Percentiles rank a stretch among this genome's conserved stretches.
Conservation (phyloP, 148 eudicot genomes). For the Nepenthes mirabilis region DNA sequence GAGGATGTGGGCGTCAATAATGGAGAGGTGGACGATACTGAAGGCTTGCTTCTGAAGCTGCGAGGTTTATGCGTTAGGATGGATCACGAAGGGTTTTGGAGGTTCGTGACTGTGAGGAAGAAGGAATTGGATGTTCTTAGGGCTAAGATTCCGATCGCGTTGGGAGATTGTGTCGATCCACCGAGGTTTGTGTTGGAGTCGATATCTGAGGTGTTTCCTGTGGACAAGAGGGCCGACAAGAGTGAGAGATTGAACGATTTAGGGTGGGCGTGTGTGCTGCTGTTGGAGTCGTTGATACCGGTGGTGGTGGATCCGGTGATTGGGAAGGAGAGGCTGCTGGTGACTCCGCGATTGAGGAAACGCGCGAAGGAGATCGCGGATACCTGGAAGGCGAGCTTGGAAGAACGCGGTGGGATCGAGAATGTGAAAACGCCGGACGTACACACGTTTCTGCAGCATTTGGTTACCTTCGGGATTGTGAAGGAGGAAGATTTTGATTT, state of each 20-base stretch:
- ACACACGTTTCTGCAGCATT: slow-evolving; percentile 86
- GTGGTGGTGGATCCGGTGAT: slow-evolving; percentile 68
- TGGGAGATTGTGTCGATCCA: slow-evolving; percentile 66
- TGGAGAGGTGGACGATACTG: slow-evolving; percentile 48
- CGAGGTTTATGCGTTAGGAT: slow-evolving; percentile 42
- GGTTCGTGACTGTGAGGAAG: slow-evolving; percentile 49
- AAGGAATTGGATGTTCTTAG: slow-evolving; percentile 66
- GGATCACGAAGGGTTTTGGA: slow-evolving; percentile 67
- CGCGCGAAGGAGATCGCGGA: slow-evolving; percentile 78
- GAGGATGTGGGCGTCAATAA: not conserved
- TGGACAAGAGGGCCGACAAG: slow-evolving; percentile 47
- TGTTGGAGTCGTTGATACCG: slow-evolving; percentile 69
- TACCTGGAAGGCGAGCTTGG: slow-evolving; percentile 86
- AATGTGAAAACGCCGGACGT: slow-evolving; percentile 93
- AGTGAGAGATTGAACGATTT: slow-evolving; percentile 51
- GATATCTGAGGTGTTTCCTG: slow-evolving; percentile 90
- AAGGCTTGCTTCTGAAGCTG: slow-evolving; percentile 41
- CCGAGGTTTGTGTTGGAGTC: slow-evolving; percentile 73
- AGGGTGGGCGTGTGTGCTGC: slow-evolving; percentile 93
- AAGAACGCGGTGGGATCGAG: slow-evolving; percentile 83
- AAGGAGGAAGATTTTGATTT: slow-evolving; percentile 66
- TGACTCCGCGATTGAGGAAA: slow-evolving; percentile 58
- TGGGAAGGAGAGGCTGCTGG: slow-evolving; percentile 72
- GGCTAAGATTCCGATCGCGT: slow-evolving; percentile 38
- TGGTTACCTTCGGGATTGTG: slow-evolving; percentile 91